These are phyloP conservation scores for Amoeboaphelidium protococcarum DNA, from an alignment of 371 early-diverging fungal species.

Conservation along the genomic window DNA sequence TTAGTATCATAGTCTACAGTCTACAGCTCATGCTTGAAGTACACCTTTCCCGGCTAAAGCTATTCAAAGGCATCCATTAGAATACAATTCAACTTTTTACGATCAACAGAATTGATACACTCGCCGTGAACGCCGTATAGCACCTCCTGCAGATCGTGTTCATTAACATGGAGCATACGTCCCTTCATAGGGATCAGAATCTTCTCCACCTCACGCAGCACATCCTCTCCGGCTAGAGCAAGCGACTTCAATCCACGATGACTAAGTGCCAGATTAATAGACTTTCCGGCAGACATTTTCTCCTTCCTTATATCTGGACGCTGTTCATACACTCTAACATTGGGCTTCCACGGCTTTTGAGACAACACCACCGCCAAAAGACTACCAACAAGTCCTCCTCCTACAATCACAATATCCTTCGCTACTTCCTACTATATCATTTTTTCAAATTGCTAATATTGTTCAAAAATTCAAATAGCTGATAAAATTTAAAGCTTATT, in stretches of 20 bases:
- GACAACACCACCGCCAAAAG: constrained; percentile 73
- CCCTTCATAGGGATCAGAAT: constrained; percentile 60
- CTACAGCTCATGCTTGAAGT: constrained; percentile 32
- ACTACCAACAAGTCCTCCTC: constrained; percentile 79
- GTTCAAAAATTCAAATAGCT: too few species aligned
- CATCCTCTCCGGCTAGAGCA: constrained; percentile 31
- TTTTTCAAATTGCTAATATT: too few species aligned
- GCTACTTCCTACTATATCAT: too few species aligned
- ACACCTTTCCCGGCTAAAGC: constrained; percentile 25
- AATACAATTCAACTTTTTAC: constrained; percentile 47
- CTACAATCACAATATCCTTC: constrained; percentile 40
- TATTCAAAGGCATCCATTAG: constrained; percentile 39
- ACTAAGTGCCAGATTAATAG: constrained; percentile 83
- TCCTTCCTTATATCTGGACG: constrained; percentile 14
- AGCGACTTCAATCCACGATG: constrained; percentile 64
- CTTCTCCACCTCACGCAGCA: constrained; percentile 23
- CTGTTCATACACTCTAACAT: constrained; percentile 12
- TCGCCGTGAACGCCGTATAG: constrained; percentile 63
- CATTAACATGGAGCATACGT: constrained; percentile 57
- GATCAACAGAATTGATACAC: constrained; percentile 83
- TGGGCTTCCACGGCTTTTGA: constrained; percentile 45
- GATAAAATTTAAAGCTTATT: too few species aligned
- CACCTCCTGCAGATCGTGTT: constrained; percentile 31
- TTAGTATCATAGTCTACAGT: constrained; percentile 27
- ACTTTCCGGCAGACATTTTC: constrained; percentile 23